Evolutionary conservation across 2,329 filamentous ascomycete genomes (phyloP).

Genomic region (Triangularia setosa): DNA sequence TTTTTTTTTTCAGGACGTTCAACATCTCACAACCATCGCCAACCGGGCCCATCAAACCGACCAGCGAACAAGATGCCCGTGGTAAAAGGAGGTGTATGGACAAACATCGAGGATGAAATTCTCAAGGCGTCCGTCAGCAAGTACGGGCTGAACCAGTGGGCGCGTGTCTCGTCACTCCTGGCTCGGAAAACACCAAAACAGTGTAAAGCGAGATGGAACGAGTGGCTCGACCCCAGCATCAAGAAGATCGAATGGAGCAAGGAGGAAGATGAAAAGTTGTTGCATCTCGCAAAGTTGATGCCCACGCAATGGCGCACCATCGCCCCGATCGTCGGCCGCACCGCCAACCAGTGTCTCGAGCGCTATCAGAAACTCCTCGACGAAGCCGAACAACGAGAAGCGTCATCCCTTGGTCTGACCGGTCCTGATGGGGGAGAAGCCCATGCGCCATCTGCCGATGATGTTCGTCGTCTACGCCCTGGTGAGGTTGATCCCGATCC

Average conservation of each 20-base stretch:
- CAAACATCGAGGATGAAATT: constrained; percentile 86
- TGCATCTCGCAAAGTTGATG: constrained; percentile 97
- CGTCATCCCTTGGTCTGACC: constrained; percentile 72
- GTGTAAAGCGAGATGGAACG: constrained; percentile 97
- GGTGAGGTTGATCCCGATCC: constrained; percentile 97
- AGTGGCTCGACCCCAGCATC: constrained; percentile 97
- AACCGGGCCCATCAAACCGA: constrained; percentile 1
- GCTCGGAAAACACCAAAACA: constrained; percentile 98
- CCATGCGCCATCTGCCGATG: constrained; percentile 83
- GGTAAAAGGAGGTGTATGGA: constrained; percentile 72
- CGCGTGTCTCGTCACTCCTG: constrained; percentile 92
- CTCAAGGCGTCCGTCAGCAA: constrained; percentile 94
- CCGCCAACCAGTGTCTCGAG: constrained; percentile 94
- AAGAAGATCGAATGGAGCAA: constrained; percentile 99
- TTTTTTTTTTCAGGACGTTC: constrained; percentile 4
- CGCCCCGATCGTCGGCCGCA: constrained; percentile 91
- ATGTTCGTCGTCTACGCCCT: constrained; percentile 81
- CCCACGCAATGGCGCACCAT: constrained; percentile 99
- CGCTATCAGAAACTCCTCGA: constrained; percentile 95
- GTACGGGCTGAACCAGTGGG: constrained; percentile 96
- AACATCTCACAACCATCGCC: constrained; percentile 6
- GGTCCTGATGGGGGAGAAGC: constrained; percentile 86
- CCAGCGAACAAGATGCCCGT: constrained; percentile 55
- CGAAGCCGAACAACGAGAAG: constrained; percentile 87
- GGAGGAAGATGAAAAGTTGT: constrained; percentile 95